Evolutionary conservation across 257 asterid genomes (phyloP).

Genomic region (Forsythia suspensa): DNA sequence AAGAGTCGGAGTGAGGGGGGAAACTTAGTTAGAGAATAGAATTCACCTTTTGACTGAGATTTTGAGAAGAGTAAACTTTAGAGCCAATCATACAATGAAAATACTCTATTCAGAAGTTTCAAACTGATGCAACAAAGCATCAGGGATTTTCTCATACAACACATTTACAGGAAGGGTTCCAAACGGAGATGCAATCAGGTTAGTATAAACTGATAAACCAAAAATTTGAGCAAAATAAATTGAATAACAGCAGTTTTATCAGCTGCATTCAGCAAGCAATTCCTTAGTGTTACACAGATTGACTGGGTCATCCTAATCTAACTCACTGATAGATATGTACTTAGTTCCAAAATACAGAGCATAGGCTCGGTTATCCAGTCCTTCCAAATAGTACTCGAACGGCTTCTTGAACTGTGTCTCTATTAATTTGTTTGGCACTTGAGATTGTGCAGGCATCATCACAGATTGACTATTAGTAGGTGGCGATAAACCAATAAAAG

Average conservation of each 20-base stretch:
- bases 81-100: too few species aligned
- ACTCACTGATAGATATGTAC: not conserved
- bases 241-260: not conserved
- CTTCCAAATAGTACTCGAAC: not conserved
- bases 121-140: too few species aligned
- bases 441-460: not conserved
- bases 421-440: not conserved
- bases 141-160: not conserved
- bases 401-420: not conserved
- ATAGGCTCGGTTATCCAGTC: not conserved
- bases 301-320: not conserved
- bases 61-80: too few species aligned
- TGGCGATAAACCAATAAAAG: not conserved
- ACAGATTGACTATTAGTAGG: not conserved
- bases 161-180: not conserved
- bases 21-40: too few species aligned
- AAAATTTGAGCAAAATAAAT: not conserved
- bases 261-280: not conserved
- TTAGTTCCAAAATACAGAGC: not conserved
- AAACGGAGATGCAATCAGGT: not conserved
- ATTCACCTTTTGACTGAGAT: too few species aligned
- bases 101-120: too few species aligned
- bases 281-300: not conserved
- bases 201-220: not conserved
- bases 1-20: too few species aligned